Percentiles rank a stretch among this genome's conserved stretches.
phyloP scores from a whole-genome alignment of 345 rosid species.

The Salix exigua region DNA sequence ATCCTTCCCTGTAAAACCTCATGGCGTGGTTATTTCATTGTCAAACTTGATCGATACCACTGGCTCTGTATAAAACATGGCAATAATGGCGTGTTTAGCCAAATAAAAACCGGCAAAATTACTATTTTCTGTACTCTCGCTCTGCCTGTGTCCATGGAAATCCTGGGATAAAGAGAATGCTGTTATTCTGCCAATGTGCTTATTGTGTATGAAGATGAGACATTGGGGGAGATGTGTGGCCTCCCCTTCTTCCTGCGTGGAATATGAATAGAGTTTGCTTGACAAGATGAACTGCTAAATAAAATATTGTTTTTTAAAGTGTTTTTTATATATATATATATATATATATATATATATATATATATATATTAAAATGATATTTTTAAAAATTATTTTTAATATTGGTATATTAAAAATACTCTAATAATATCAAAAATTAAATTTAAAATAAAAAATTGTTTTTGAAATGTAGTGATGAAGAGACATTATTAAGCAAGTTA shows the following conservation, averaged over 20 bases:
- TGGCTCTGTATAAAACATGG: neutral
- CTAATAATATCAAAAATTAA: too few relatives aligned
- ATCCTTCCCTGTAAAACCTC: conserved; percentile 31
- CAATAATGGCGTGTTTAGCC: neutral
- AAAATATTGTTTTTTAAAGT: too few relatives aligned
- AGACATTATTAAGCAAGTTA: neutral
- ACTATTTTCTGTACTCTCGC: neutral
- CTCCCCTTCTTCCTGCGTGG: neutral
- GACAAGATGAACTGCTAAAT: neutral
- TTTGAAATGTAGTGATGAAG: too few relatives aligned
- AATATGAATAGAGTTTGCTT: neutral
- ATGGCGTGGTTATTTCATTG: neutral
- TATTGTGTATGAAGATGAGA: neutral
- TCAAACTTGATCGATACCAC: neutral
- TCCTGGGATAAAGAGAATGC: neutral
- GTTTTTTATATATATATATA: too few relatives aligned
- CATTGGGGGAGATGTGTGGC: neutral
- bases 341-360: too few relatives aligned
- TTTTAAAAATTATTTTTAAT: too few relatives aligned
- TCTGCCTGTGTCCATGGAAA: neutral
- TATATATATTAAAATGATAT: too few relatives aligned
- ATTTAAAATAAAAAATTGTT: too few relatives aligned
- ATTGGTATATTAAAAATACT: too few relatives aligned
- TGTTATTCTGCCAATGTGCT: neutral
- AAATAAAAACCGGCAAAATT: neutral